These are phyloP conservation scores for Sporothrix brasiliensis DNA, from an alignment of 2,329 filamentous ascomycete species.

Conservation along the genomic window DNA sequence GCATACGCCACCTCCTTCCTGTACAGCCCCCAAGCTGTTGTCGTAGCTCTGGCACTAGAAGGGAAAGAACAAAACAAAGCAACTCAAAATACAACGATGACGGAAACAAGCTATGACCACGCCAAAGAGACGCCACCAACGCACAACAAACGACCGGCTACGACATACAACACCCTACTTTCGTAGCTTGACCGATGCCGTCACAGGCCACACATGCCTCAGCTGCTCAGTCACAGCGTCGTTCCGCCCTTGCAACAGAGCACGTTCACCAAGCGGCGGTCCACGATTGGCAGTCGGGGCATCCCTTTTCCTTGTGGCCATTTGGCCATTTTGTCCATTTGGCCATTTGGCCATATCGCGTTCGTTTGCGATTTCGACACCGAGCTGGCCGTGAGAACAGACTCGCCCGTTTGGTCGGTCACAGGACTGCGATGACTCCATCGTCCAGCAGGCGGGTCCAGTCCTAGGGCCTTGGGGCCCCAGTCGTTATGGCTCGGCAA, in stretches of 20 bases:
- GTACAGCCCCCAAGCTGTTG: conserved; percentile 3
- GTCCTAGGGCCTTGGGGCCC: conserved; percentile 8
- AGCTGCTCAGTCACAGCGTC: neutral
- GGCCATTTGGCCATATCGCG: conserved; percentile 5
- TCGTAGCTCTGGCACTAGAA: conserved; percentile 1
- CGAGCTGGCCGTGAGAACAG: neutral
- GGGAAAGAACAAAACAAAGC: conserved; percentile 7
- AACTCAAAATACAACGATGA: neutral
- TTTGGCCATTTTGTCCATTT: neutral
- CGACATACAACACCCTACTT: neutral
- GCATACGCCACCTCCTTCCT: conserved; percentile 8
- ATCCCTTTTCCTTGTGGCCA: too few relatives aligned
- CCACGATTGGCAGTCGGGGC: neutral
- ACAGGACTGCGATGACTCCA: conserved; percentile 24
- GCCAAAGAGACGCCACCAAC: neutral
- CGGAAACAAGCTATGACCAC: neutral
- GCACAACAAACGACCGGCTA: neutral
- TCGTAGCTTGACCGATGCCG: conserved; percentile 12
- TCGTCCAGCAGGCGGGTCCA: conserved; percentile 13
- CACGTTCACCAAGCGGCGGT: conserved; percentile 1
- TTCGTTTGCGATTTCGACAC: neutral
- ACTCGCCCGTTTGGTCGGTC: neutral
- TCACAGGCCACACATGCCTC: neutral
- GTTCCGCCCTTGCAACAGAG: conserved; percentile 15
- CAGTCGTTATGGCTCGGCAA: conserved; percentile 16